These are phyloP conservation scores for Papiliotrema fonsecae DNA, from an alignment of 1,284 basidiomycete species.

Conservation along the genomic window DNA sequence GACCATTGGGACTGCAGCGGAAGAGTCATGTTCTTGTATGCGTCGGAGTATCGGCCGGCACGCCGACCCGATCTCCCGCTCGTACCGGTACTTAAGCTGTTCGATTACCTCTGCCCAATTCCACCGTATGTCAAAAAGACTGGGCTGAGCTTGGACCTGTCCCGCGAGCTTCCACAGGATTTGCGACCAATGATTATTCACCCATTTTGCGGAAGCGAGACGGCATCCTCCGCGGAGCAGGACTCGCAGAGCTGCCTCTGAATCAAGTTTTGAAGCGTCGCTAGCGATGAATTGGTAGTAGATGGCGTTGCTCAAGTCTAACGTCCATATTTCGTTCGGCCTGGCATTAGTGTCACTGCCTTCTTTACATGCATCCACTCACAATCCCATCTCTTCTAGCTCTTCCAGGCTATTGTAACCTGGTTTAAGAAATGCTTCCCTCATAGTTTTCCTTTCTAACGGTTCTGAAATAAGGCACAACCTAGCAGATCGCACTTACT, in stretches of 20 bases:
- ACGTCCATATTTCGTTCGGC: constrained; percentile 55
- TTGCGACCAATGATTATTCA: constrained; percentile 83
- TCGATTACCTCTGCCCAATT: constrained; percentile 70
- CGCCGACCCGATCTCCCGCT: constrained; percentile 75
- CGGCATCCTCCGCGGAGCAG: constrained; percentile 29
- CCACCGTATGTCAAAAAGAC: constrained; percentile 61
- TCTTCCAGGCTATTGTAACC: constrained; percentile 55
- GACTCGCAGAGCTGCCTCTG: constrained; percentile 19
- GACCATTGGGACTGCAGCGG: constrained; percentile 64
- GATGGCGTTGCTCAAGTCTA: constrained; percentile 58
- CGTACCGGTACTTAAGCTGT: constrained; percentile 86
- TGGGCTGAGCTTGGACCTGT: constrained; percentile 67
- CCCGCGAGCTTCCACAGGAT: constrained; percentile 94
- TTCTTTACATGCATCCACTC: constrained; percentile 29
- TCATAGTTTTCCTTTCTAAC: constrained; percentile 20
- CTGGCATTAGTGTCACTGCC: constrained; percentile 14
- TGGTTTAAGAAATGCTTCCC: constrained; percentile 51
- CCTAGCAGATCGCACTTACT: constrained; percentile 18
- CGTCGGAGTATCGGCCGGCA: constrained; percentile 69
- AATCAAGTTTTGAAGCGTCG: constrained; percentile 16
- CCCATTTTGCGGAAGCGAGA: constrained; percentile 57
- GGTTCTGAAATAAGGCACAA: constrained; percentile 16
- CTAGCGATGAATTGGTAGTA: constrained; percentile 61
- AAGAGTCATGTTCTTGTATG: constrained; percentile 59
- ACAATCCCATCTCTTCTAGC: constrained; percentile 62